phyloP scores from a whole-genome alignment of 2,329 filamentous ascomycete species.

The Didymella keratinophila region DNA sequence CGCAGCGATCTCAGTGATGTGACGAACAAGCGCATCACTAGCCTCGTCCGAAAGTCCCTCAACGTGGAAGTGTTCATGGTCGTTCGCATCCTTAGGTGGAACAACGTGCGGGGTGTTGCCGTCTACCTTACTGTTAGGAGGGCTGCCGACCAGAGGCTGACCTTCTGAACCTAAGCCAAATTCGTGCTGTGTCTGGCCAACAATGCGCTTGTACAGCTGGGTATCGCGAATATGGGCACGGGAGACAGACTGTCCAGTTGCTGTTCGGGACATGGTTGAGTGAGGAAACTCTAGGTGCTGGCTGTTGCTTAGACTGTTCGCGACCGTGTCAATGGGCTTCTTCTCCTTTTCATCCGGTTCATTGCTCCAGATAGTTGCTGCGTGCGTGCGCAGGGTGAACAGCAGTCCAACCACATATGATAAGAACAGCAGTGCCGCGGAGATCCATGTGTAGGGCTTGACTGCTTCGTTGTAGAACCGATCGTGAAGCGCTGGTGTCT shows the following conservation, averaged over 20 bases:
- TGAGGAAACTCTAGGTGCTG: slow-evolving; percentile 42
- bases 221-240: slow-evolving; percentile 79
- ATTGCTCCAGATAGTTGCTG: slow-evolving; percentile 94
- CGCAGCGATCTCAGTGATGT: slow-evolving; percentile 92
- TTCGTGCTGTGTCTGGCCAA: slow-evolving; percentile 88
- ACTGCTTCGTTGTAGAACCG: slow-evolving; percentile 91
- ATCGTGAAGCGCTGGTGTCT: slow-evolving; percentile 82
- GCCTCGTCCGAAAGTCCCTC: slow-evolving; percentile 82
- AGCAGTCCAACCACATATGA: slow-evolving; percentile 93
- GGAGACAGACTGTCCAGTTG: slow-evolving; percentile 39
- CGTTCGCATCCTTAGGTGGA: slow-evolving; percentile 46
- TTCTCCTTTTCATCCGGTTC: slow-evolving; percentile 64
- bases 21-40: slow-evolving; percentile 80
- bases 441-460: slow-evolving; percentile 90
- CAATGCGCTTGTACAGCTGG: slow-evolving; percentile 88
- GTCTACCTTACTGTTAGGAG: slow-evolving; percentile 33
- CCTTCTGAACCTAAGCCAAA: slow-evolving; percentile 70
- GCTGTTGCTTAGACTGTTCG: slow-evolving; percentile 45
- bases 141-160: slow-evolving; percentile 54
- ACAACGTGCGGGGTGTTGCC: slow-evolving; percentile 47
- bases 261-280: slow-evolving; percentile 40
- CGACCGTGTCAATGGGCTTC: slow-evolving; percentile 52
- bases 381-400: slow-evolving; percentile 95
- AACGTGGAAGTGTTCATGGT: slow-evolving; percentile 57
- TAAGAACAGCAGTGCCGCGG: slow-evolving; percentile 83